Percentiles rank a stretch among this genome's conserved stretches.
These are phyloP conservation scores for Fusarium avenaceum DNA, from an alignment of 2,329 filamentous ascomycete genomes.

Conservation along the genomic window DNA sequence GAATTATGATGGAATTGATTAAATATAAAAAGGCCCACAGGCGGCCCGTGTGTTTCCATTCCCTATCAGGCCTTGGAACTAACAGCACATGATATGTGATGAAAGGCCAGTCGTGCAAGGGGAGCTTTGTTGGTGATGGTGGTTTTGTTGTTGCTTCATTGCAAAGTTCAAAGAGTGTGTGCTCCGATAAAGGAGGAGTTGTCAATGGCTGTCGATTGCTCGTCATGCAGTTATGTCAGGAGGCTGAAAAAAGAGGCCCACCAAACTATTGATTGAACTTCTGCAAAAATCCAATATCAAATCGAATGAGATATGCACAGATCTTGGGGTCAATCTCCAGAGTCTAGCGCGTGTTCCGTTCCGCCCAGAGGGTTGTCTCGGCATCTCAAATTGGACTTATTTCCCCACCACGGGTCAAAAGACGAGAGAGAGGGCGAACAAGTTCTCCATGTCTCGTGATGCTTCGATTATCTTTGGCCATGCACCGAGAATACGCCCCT, in stretches of 20 bases:
- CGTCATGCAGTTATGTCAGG: conserved; percentile 20
- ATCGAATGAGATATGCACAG: conserved; percentile 9
- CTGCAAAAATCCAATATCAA: conserved; percentile 3
- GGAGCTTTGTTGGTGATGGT: background rate
- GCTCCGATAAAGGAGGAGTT: background rate
- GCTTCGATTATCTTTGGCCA: conserved; percentile 1
- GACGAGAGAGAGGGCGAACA: conserved; percentile 8
- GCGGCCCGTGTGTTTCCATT: conserved; percentile 42
- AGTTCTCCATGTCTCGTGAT: conserved; percentile 18
- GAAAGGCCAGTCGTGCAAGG: background rate
- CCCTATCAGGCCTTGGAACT: conserved; percentile 16
- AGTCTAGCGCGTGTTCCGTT: conserved; percentile 37
- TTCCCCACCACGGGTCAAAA: conserved; percentile 30
- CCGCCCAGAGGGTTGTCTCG: conserved; percentile 3
- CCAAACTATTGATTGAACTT: conserved; percentile 33
- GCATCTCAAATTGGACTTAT: background rate
- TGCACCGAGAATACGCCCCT: conserved; percentile 10
- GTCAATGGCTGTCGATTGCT: conserved; percentile 8
- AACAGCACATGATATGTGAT: conserved; percentile 21
- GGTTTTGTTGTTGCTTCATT: background rate
- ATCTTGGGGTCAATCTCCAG: conserved; percentile 8
- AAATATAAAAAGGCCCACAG: conserved; percentile 29
- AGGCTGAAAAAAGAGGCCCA: conserved; percentile 16
- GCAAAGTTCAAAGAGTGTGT: conserved; percentile 9
- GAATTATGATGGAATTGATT: conserved; percentile 21